A percentile compares a stretch with the other conserved stretches of the same genome.
phyloP scores from a whole-genome alignment of 192 early-diverging fungal species.

The Coemansia asiatica region DNA sequence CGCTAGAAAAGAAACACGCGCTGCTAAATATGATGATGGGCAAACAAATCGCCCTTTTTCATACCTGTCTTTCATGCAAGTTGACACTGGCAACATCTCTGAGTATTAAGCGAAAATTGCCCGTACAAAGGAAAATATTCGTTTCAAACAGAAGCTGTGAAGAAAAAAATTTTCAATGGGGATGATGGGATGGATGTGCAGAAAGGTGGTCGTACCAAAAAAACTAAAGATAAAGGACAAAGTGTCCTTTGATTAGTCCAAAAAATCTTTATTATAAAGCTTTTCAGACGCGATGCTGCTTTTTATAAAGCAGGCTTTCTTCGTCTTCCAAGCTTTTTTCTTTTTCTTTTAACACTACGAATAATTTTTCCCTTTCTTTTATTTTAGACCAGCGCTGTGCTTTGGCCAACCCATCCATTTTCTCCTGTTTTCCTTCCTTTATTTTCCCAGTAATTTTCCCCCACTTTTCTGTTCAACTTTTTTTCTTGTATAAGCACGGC shows the following conservation, averaged over 20 bases:
- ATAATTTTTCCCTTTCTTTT: neutral
- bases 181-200: too few species aligned
- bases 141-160: neutral
- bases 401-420: neutral
- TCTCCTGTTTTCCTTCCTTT: neutral
- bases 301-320: neutral
- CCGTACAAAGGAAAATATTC: neutral
- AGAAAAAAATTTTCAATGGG: neutral
- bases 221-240: neutral
- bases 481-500: neutral
- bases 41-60: neutral
- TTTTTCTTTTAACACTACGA: neutral
- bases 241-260: neutral
- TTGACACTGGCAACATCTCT: neutral
- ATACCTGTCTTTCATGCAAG: neutral
- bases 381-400: constrained; percentile 1
- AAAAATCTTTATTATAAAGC: neutral
- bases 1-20: neutral
- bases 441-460: neutral
- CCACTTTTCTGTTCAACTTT: neutral
- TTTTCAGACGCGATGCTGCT: neutral
- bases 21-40: neutral
- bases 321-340: neutral
- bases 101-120: neutral
- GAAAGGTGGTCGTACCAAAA: neutral